phyloP scores from a whole-genome alignment of 108 stramenopile genomes.

The Fistulifera pelliculosa region DNA sequence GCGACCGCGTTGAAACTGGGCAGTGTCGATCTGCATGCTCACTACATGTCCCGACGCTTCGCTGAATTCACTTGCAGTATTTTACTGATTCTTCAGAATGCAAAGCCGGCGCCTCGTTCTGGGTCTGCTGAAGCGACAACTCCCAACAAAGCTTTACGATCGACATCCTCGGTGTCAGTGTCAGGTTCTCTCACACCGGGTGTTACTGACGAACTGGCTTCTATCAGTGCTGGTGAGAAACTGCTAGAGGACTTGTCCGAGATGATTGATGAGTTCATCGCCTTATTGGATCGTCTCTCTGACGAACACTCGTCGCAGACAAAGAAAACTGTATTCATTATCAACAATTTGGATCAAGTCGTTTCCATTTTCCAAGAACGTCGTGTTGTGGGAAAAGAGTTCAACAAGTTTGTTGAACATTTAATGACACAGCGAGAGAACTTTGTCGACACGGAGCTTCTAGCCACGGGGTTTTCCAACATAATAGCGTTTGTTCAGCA shows the following conservation, averaged over 20 bases:
- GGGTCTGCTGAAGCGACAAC: background rate
- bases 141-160: background rate
- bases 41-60: constrained; percentile 92
- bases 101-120: background rate
- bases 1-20: constrained; percentile 84
- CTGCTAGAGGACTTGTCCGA: constrained; percentile 69
- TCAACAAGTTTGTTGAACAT: constrained; percentile 83
- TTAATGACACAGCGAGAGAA: constrained; percentile 84
- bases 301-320: constrained; percentile 76
- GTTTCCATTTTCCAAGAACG: constrained; percentile 91
- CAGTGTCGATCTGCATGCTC: constrained; percentile 86
- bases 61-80: constrained; percentile 95
- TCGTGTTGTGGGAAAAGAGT: constrained; percentile 82
- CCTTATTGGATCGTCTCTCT: constrained; percentile 73
- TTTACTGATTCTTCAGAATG: constrained; percentile 53
- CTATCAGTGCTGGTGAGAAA: constrained; percentile 65
- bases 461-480: constrained; percentile 81
- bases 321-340: constrained; percentile 88
- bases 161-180: background rate
- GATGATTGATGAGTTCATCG: constrained; percentile 62
- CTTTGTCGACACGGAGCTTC: constrained; percentile 95
- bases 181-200: background rate
- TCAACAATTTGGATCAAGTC: constrained; percentile 94
- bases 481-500: constrained; percentile 97
- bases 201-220: background rate